Evolutionary conservation across 495 filamentous ascomycete species (phyloP), one percentile per base, ranked within the genome.

Genomic region (Friedmanniomyces simplex): DNA sequence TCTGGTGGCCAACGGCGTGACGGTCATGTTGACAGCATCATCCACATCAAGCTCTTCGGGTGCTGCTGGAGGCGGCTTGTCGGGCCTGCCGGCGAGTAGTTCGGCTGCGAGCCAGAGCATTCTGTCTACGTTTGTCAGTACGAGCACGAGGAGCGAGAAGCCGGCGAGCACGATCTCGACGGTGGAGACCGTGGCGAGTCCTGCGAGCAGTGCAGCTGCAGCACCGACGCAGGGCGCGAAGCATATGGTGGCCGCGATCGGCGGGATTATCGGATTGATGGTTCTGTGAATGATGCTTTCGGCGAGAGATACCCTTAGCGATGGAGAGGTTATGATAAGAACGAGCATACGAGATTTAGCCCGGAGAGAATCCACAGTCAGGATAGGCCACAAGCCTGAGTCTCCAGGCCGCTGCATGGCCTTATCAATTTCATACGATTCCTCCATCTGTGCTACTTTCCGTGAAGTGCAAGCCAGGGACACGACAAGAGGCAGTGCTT

Each of bases 1-100:
- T 18, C 34, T 57, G 45, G 47, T 57, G 55, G 55, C 55, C 2
- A 57, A 57, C 21, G 55, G 55, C 1, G 21, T n/a, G 45, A 57
- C 45, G 20, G 47, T 57, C 2, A 4, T 21, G 28, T 21, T 57
- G 21, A 42, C 45, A 4, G n/a, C 25, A 1, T 25, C 28, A 2
- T 28, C 41, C 12, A 50, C 46, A 16, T 12, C 46, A 25, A n/a
- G n/a, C n/a, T n/a, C n/a, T n/a, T 36, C 49, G 8, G 7, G 6
- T 12, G 24, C 18, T 21, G 46, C 18, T 10, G 39, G 39, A 43
- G 39, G 39, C 3, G 39, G 39, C 5, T 20, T 16, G 14, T 43
- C 39, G 5, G 16, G 21, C 12, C 20, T 25, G 13, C 21, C 46
- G 46, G 25, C 46, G 16, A 52, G 25, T 24, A 52, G 30, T 24